Percentiles rank a stretch among this genome's conserved stretches.
Evolutionary conservation across 2,329 filamentous ascomycete genomes (phyloP).

Genomic region (Fusarium sp.): DNA sequence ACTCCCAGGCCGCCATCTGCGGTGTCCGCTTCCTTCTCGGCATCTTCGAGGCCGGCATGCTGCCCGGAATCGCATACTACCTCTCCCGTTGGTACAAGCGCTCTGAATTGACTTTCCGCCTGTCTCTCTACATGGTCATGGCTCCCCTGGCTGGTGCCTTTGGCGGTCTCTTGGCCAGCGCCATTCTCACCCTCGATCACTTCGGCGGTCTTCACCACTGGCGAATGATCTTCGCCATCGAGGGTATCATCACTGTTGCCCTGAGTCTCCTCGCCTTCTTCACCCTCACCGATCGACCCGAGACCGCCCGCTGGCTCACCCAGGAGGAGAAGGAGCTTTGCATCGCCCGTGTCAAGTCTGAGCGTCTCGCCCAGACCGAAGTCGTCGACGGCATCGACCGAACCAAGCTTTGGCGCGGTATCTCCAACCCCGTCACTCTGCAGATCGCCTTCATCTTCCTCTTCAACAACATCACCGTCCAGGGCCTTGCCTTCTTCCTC

Average conservation of each 20-base stretch:
- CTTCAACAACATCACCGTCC: constrained; percentile 75
- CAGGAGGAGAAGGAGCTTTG: constrained; percentile 74
- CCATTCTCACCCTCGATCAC: constrained; percentile 68
- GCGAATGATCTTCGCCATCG: constrained; percentile 79
- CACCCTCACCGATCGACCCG: constrained; percentile 75
- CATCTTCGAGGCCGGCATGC: constrained; percentile 73
- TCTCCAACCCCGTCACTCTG: constrained; percentile 70
- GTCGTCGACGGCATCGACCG: constrained; percentile 71
- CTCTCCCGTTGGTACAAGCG: constrained; percentile 73
- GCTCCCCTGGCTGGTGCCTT: constrained; percentile 75
- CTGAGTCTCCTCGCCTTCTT: constrained; percentile 70
- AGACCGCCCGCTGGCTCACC: constrained; percentile 73
- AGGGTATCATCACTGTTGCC: constrained; percentile 70
- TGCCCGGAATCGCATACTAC: constrained; percentile 76
- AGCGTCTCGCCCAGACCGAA: constrained; percentile 70
- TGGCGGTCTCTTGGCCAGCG: constrained; percentile 73
- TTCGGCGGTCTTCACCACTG: constrained; percentile 69
- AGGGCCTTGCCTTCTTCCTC: constrained; percentile 74
- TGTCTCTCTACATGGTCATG: constrained; percentile 75
- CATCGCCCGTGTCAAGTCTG: constrained; percentile 69
- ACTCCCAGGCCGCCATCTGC: constrained; percentile 60
- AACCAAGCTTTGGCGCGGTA: constrained; percentile 69
- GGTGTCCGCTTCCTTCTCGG: constrained; percentile 72
- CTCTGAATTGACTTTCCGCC: constrained; percentile 71
- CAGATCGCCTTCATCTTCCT: constrained; percentile 69